Evolutionary conservation across 2,329 filamentous ascomycete genomes (phyloP).

Genomic region (Talaromyces sp.): DNA sequence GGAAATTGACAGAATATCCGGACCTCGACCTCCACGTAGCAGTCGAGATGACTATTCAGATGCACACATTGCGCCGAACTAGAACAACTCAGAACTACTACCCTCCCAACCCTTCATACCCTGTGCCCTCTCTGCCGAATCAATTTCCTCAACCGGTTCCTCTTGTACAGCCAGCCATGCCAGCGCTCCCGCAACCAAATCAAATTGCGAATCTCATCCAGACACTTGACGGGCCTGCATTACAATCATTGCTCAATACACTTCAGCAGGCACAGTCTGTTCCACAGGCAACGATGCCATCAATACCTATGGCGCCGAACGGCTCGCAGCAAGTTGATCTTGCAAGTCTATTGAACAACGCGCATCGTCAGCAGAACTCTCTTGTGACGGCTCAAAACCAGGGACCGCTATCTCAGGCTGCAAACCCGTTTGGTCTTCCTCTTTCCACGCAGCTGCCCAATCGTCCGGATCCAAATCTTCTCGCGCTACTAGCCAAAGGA

Average conservation of each 20-base stretch:
- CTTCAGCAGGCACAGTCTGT: constrained; percentile 46
- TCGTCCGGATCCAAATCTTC: constrained; percentile 32
- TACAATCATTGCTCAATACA: constrained; percentile 65
- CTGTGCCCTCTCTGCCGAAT: constrained; percentile 19
- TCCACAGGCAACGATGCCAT: constrained; percentile 30
- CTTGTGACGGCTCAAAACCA: constrained; percentile 23
- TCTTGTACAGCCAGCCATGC: constrained; percentile 29
- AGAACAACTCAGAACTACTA: constrained; percentile 30
- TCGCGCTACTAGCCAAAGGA: constrained; percentile 36
- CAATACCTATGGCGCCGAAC: constrained; percentile 28
- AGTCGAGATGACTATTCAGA: constrained; percentile 71
- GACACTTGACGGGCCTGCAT: constrained; percentile 61
- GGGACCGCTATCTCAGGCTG: constrained; percentile 23
- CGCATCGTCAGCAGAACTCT: constrained; percentile 31
- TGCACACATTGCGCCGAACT: constrained; percentile 34
- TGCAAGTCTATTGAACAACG: constrained; percentile 37
- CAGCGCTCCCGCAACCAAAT: constrained; percentile 33
- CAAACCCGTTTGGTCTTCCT: constrained; percentile 26
- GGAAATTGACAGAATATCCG: constrained; percentile 60
- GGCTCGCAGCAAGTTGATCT: constrained; percentile 35
- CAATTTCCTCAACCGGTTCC: constrained; percentile 27
- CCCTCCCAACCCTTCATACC: constrained; percentile 34
- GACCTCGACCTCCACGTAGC: constrained; percentile 73
- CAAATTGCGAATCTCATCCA: constrained; percentile 63
- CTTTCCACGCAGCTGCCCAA: constrained; percentile 20